These are phyloP conservation scores for Venturia nashicola DNA, from an alignment of 2,329 filamentous ascomycete species.

Conservation along the genomic window DNA sequence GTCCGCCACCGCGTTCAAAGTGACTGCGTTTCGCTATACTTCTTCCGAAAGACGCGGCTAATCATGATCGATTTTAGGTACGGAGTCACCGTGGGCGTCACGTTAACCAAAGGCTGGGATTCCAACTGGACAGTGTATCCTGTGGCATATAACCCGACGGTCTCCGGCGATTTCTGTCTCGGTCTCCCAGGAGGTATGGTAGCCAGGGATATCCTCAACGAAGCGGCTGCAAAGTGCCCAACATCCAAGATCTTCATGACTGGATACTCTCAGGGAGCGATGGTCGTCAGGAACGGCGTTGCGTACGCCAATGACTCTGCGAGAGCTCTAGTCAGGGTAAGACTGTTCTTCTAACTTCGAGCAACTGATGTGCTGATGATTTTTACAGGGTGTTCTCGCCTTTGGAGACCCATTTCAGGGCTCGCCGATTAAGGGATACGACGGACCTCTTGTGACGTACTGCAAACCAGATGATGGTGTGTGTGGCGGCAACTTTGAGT, in stretches of 20 bases:
- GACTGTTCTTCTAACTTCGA: not conserved
- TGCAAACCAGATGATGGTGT: constrained; percentile 7
- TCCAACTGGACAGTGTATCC: not conserved
- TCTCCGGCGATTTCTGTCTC: constrained; percentile 8
- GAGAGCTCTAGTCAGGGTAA: constrained; percentile 3
- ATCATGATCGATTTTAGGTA: not conserved
- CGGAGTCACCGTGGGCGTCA: constrained; percentile 4
- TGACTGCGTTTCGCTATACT: not conserved
- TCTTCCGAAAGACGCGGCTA: not conserved
- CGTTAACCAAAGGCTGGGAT: not conserved
- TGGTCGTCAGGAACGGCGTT: constrained; percentile 6
- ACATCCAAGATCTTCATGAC: constrained; percentile 2
- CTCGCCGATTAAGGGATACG: constrained; percentile 12
- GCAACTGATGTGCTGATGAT: not conserved
- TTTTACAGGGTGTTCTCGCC: constrained; percentile 7
- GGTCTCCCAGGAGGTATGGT: constrained; percentile 7
- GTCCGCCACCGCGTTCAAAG: not conserved
- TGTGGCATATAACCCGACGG: not conserved
- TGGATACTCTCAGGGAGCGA: constrained; percentile 8
- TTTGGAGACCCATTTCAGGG: constrained; percentile 13
- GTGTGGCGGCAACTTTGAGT: constrained; percentile 6
- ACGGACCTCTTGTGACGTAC: constrained; percentile 10
- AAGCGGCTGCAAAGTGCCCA: constrained; percentile 2
- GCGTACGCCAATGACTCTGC: not conserved
- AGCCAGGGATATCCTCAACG: constrained; percentile 4